Evolutionary conservation across 257 asterid genomes (phyloP).

Genomic region (Plantago ovata): DNA sequence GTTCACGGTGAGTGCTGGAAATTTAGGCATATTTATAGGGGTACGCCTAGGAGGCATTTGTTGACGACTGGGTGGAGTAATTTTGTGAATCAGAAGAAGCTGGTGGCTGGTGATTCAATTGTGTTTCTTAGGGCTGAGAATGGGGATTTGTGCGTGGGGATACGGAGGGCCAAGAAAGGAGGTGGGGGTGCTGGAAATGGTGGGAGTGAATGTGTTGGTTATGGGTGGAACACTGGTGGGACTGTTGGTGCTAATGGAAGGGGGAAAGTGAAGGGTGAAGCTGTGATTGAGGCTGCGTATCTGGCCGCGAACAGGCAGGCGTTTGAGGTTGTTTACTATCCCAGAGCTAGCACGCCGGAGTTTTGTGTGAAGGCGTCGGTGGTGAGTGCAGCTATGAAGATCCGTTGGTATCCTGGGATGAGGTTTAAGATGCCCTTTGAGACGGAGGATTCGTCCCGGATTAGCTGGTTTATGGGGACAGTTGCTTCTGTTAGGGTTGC

Average conservation of each 20-base stretch:
- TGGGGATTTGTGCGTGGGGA: slow-evolving; percentile 58
- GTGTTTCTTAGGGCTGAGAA: slow-evolving; percentile 47
- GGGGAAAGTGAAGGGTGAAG: slow-evolving; percentile 43
- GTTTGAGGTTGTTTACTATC: slow-evolving; percentile 52
- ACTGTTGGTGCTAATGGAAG: slow-evolving; percentile 32
- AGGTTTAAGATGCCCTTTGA: slow-evolving; percentile 77
- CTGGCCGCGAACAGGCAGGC: slow-evolving; percentile 56
- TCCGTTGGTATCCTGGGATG: slow-evolving; percentile 59
- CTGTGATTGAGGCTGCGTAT: slow-evolving; percentile 47
- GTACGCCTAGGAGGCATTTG: slow-evolving; percentile 68
- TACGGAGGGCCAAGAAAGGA: slow-evolving; percentile 52
- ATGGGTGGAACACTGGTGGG: slow-evolving; percentile 46
- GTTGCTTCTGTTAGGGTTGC: slow-evolving; percentile 46
- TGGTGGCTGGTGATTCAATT: slow-evolving; percentile 67
- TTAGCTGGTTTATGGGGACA: slow-evolving; percentile 74
- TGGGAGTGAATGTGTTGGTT: slow-evolving; percentile 32
- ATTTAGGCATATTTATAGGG: slow-evolving; percentile 64
- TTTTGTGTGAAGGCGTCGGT: slow-evolving; percentile 56
- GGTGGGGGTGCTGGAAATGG: slow-evolving; percentile 33
- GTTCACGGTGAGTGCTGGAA: slow-evolving; percentile 64
- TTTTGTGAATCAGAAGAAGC: slow-evolving; percentile 64
- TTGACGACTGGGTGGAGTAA: slow-evolving; percentile 71
- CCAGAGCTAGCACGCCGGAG: slow-evolving; percentile 62
- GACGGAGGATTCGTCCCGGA: slow-evolving; percentile 63
- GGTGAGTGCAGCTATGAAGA: slow-evolving; percentile 48